These are phyloP conservation scores for Niveomyces coronatus DNA, from an alignment of 2,329 filamentous ascomycete genomes.

Conservation along the genomic window DNA sequence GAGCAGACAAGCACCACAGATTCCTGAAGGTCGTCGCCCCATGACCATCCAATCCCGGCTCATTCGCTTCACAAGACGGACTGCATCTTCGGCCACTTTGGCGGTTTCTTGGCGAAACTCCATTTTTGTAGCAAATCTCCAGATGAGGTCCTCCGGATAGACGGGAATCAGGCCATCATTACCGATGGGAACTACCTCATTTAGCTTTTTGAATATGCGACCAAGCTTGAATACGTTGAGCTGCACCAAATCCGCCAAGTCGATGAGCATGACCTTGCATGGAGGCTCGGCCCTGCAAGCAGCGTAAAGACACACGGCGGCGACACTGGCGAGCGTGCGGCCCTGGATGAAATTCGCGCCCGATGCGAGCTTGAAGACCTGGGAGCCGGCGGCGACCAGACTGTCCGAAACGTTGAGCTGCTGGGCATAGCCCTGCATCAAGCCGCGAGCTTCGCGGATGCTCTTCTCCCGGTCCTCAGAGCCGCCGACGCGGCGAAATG, in stretches of 20 bases:
- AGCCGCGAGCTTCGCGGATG: constrained; percentile 44
- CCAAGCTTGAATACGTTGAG: constrained; percentile 91
- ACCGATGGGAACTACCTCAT: constrained; percentile 60
- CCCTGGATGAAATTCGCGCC: constrained; percentile 75
- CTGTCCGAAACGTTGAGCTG: constrained; percentile 51
- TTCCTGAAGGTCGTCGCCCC: constrained; percentile 82
- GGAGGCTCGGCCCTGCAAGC: constrained; percentile 70
- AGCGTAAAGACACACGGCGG: constrained; percentile 84
- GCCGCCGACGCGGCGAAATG: constrained; percentile 49
- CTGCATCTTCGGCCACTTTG: constrained; percentile 79
- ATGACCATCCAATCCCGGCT: constrained; percentile 95
- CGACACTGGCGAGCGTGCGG: constrained; percentile 73
- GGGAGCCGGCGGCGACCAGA: constrained; percentile 54
- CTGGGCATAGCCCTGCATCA: constrained; percentile 53
- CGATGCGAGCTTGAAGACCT: constrained; percentile 67
- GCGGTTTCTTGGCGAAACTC: constrained; percentile 78
- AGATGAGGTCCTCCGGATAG: constrained; percentile 82
- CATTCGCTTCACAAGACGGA: constrained; percentile 84
- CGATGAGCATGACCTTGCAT: constrained; percentile 87
- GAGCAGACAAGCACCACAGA: constrained; percentile 88
- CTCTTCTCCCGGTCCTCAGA: constrained; percentile 49
- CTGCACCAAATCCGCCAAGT: constrained; percentile 73
- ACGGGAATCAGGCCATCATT: constrained; percentile 57
- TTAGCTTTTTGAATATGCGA: constrained; percentile 75
- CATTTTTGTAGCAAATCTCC: constrained; percentile 80